Percentiles rank a stretch among this genome's conserved stretches.
Evolutionary conservation across 106 monocot genomes (phyloP).

Genomic region (Acorus calamus): DNA sequence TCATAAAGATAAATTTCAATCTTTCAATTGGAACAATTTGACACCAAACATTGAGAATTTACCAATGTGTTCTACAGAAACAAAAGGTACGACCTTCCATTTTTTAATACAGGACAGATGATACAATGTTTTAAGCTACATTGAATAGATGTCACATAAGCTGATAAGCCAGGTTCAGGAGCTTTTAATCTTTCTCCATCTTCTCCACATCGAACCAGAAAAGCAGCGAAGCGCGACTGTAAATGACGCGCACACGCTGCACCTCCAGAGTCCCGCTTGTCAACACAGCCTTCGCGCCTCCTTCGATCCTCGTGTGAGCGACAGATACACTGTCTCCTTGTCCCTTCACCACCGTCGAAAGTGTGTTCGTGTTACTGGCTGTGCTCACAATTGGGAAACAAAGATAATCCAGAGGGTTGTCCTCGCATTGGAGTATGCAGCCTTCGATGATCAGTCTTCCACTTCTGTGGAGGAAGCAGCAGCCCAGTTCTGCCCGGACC

Average conservation of each 20-base stretch:
- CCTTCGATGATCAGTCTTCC: conserved; percentile 79
- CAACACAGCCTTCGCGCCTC: conserved; percentile 81
- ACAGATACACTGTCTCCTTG: conserved; percentile 52
- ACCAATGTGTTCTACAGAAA: too few relatives aligned
- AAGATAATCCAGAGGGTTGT: conserved; percentile 83
- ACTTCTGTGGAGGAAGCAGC: conserved; percentile 79
- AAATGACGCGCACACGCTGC: conserved; percentile 87
- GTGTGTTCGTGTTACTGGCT: conserved; percentile 22
- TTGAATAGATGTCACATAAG: background rate
- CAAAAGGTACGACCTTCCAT: too few relatives aligned
- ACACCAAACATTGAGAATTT: too few relatives aligned
- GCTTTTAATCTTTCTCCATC: background rate
- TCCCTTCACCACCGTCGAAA: conserved; percentile 15
- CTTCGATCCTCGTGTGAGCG: conserved; percentile 74
- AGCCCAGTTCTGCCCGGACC: conserved; percentile 83
- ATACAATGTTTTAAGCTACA: too few relatives aligned
- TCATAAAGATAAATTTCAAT: too few relatives aligned
- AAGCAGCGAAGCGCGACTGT: conserved; percentile 56
- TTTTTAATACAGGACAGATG: too few relatives aligned
- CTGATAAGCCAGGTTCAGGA: conserved; percentile 10
- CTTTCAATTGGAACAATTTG: too few relatives aligned
- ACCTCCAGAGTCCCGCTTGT: conserved; percentile 61
- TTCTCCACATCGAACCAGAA: conserved; percentile 92
- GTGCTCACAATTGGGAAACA: conserved; percentile 92
- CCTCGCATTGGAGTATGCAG: conserved; percentile 89